Conservation (phyloP, 75 land plant species). For the Azolla pinnata region DNA sequence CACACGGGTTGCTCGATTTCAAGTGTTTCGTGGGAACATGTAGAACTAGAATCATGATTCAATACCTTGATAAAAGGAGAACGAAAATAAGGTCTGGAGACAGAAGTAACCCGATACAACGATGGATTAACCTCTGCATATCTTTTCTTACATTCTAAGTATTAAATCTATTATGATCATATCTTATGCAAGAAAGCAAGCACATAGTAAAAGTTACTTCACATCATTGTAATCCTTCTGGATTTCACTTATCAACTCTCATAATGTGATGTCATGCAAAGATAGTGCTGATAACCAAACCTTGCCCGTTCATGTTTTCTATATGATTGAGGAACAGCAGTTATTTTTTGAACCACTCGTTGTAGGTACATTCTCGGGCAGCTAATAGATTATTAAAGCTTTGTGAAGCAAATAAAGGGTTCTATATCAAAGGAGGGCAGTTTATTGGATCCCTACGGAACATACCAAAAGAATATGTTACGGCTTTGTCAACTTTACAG, state of each 20-base stretch:
- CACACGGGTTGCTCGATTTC: too few species aligned
- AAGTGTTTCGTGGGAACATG: too few species aligned
- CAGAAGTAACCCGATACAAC: too few species aligned
- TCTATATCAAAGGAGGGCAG: slow-evolving; percentile 93
- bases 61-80: too few species aligned
- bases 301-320: background rate
- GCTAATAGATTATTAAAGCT: slow-evolving; percentile 68
- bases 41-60: too few species aligned
- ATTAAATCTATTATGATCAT: too few species aligned
- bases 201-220: background rate
- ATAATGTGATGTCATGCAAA: background rate
- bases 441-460: slow-evolving; percentile 72
- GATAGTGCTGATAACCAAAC: background rate
- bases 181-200: background rate
- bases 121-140: too few species aligned
- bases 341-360: too few species aligned
- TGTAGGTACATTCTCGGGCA: slow-evolving; percentile 77
- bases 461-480: slow-evolving; percentile 72
- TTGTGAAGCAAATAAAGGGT: slow-evolving; percentile 77
- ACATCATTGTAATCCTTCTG: background rate
- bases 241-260: background rate
- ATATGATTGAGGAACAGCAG: too few species aligned
- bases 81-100: too few species aligned
- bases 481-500: slow-evolving; percentile 65
- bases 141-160: too few species aligned